Evolutionary conservation across 371 early-diverging fungal species (phyloP).

Genomic region (Circinella umbellata): DNA sequence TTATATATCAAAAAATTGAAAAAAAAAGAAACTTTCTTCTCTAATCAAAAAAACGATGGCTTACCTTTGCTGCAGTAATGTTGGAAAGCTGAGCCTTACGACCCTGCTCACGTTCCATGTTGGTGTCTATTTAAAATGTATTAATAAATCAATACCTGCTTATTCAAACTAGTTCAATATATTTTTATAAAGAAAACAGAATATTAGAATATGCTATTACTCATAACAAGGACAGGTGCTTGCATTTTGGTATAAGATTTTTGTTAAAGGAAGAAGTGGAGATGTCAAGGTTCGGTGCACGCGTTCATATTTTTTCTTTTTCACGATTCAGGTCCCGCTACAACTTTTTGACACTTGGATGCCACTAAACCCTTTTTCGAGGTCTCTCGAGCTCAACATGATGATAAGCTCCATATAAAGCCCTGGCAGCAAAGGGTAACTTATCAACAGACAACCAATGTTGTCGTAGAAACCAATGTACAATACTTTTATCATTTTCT

Average conservation of each 20-base stretch:
- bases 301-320: constrained; percentile 3
- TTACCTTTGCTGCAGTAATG: constrained; percentile 96
- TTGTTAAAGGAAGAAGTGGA: constrained; percentile 1
- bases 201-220: constrained; percentile 32
- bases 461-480: no score
- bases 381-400: no score
- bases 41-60: not conserved
- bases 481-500: no score
- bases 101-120: constrained; percentile 94
- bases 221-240: constrained; percentile 77
- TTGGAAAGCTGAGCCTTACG: constrained; percentile 97
- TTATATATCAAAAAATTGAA: not conserved
- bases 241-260: constrained; percentile 48
- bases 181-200: no score
- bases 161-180: no score
- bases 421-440: no score
- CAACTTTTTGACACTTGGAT: not conserved
- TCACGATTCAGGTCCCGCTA: constrained; percentile 6
- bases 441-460: no score
- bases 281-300: constrained; percentile 3
- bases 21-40: no score
- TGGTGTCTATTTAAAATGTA: constrained; percentile 66
- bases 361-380: no score
- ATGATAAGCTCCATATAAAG: no score
- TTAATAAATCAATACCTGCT: no score